phyloP scores from a whole-genome alignment of 78 protist genomes.

The Tieghemostelium lacteum region DNA sequence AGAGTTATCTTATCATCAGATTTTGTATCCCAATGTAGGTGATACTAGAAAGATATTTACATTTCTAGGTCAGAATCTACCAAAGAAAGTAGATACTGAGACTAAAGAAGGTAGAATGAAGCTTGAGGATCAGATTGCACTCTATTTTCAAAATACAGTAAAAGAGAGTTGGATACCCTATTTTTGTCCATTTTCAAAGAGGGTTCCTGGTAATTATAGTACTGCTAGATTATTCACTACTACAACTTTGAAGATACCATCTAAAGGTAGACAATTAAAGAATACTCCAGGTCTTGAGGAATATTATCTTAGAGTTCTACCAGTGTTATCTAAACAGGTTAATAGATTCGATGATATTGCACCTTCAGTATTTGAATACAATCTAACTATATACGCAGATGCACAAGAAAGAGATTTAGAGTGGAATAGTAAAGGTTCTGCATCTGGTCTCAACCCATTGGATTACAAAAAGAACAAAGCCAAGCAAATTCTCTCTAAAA shows the following conservation, averaged over 20 bases:
- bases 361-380: slow-evolving; percentile 79
- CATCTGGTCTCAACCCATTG: slow-evolving; percentile 70
- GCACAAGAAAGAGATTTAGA: slow-evolving; percentile 74
- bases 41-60: slow-evolving; percentile 75
- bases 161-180: slow-evolving; percentile 81
- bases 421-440: slow-evolving; percentile 65
- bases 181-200: slow-evolving; percentile 72
- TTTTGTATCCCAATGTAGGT: slow-evolving; percentile 79
- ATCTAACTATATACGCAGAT: slow-evolving; percentile 41
- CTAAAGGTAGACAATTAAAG: slow-evolving; percentile 61
- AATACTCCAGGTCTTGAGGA: slow-evolving; percentile 72
- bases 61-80: slow-evolving; percentile 71
- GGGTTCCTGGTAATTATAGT: slow-evolving; percentile 59
- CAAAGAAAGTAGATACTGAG: slow-evolving; percentile 25
- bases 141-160: slow-evolving; percentile 18
- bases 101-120: not conserved
- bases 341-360: slow-evolving; percentile 67
- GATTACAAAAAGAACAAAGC: slow-evolving; percentile 47
- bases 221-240: slow-evolving; percentile 40
- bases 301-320: slow-evolving; percentile 39
- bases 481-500: not conserved
- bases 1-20: slow-evolving; percentile 79
- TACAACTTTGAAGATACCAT: slow-evolving; percentile 28
- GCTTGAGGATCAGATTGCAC: slow-evolving; percentile 53
- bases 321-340: slow-evolving; percentile 62